Evolutionary conservation across 2,329 filamentous ascomycete genomes (phyloP).

Genomic region (Penicillium glabrum): DNA sequence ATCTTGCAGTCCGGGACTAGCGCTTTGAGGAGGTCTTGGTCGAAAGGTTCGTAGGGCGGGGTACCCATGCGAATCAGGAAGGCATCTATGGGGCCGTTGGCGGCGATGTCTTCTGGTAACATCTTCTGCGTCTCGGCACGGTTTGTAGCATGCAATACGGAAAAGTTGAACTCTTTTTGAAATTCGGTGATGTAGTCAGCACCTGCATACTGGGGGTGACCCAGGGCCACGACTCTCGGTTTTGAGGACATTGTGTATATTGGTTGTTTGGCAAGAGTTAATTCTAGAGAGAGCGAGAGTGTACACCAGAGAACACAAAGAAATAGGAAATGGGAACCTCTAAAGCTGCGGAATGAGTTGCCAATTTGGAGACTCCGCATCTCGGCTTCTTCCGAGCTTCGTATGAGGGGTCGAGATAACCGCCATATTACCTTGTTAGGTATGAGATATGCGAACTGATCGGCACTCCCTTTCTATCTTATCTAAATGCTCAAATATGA

Average conservation of each 20-base stretch:
- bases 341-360: neutral
- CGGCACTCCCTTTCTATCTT: too few species aligned
- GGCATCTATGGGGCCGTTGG: conserved; percentile 46
- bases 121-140: conserved; percentile 36
- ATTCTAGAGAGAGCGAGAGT: neutral
- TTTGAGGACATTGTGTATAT: conserved; percentile 21
- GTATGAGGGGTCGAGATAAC: neutral
- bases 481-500: too few species aligned
- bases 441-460: neutral
- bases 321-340: neutral
- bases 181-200: conserved; percentile 45
- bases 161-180: conserved; percentile 39
- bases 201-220: conserved; percentile 40
- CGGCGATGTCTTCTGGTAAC: conserved; percentile 38
- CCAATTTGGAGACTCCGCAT: neutral
- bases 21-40: conserved; percentile 44
- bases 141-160: conserved; percentile 39
- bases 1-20: conserved; percentile 47
- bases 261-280: neutral
- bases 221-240: conserved; percentile 46
- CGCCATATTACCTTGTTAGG: neutral
- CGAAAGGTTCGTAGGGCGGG: conserved; percentile 51
- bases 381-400: too few species aligned
- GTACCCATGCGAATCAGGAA: conserved; percentile 54
- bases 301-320: neutral